phyloP scores from a whole-genome alignment of 2,329 filamentous ascomycete genomes.

The Fusarium sp. region DNA sequence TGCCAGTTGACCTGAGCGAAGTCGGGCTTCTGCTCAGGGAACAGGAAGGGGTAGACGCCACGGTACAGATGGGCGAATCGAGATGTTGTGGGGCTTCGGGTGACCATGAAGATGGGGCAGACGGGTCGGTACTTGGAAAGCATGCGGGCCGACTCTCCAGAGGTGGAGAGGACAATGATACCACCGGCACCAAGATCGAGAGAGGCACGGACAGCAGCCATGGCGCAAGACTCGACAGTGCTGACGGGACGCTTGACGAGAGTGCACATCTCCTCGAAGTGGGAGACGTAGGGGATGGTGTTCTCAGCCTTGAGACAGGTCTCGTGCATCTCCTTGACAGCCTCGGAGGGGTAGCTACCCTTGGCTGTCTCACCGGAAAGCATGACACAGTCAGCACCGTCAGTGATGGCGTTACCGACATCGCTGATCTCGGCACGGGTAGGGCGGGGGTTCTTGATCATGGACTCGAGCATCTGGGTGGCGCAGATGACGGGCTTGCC shows the following conservation, averaged over 20 bases:
- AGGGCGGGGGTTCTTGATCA: constrained; percentile 99
- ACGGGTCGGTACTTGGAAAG: constrained; percentile 98
- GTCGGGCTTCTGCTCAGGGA: constrained; percentile 93
- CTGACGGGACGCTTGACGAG: constrained; percentile 85
- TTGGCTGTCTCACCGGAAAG: constrained; percentile 99
- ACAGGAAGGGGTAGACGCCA: constrained; percentile 97
- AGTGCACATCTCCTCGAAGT: constrained; percentile 94
- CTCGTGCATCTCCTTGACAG: constrained; percentile 98
- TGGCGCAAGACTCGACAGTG: constrained; percentile 93
- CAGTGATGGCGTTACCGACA: constrained; percentile 96
- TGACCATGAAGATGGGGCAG: constrained; percentile 99
- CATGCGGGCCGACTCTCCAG: constrained; percentile 92
- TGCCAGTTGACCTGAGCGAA: constrained; percentile 96
- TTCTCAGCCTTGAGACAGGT: constrained; percentile 97
- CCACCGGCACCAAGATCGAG: constrained; percentile 96
- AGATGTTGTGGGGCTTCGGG: constrained; percentile 83
- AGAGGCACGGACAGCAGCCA: constrained; percentile 95
- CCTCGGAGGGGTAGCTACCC: constrained; percentile 91
- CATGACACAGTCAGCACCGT: constrained; percentile 99
- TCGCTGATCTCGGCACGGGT: constrained; percentile 99
- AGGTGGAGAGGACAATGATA: constrained; percentile 96
- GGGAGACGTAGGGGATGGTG: constrained; percentile 94
- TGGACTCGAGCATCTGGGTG: constrained; percentile 99
- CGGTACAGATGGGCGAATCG: constrained; percentile 96
- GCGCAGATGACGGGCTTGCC: constrained; percentile 99